Conservation (phyloP, 495 filamentous ascomycete species). For the Polyplosphaeria fusca region DNA sequence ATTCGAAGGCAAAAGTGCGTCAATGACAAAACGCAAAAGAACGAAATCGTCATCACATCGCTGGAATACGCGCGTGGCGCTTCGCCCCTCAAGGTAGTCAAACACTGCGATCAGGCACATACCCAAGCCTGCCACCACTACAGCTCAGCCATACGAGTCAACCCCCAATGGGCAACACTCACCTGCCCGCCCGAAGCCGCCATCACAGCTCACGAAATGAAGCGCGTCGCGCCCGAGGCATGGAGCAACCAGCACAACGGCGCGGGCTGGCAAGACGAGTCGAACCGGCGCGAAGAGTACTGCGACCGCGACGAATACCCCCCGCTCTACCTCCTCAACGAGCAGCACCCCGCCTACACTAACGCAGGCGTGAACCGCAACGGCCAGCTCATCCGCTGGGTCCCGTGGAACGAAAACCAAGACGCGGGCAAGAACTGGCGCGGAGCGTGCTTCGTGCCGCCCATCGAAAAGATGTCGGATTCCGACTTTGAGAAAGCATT, state of each 20-base stretch:
- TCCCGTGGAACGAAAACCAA: neutral
- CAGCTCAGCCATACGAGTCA: neutral
- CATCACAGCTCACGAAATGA: neutral
- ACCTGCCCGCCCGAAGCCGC: neutral
- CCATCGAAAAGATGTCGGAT: too few species aligned
- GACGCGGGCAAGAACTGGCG: too few species aligned
- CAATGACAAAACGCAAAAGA: neutral
- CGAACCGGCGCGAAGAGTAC: neutral
- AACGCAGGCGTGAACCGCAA: neutral
- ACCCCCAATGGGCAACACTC: neutral
- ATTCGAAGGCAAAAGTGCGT: neutral
- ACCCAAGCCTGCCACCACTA: conserved; percentile 9
- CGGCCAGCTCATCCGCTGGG: conserved; percentile 2
- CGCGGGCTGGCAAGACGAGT: neutral
- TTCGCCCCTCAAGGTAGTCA: too few species aligned
- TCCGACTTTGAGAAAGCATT: too few species aligned
- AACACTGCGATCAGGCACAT: neutral
- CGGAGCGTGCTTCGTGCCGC: too few species aligned
- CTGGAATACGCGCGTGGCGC: neutral
- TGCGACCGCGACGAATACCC: neutral
- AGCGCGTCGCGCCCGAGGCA: neutral
- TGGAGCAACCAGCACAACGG: conserved; percentile 1
- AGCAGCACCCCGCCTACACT: neutral
- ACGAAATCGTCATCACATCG: neutral
- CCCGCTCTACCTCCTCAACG: neutral